Percentiles rank a stretch among this genome's conserved stretches.
Evolutionary conservation across 2,329 filamentous ascomycete genomes (phyloP).

Genomic region (Fusarium nygamai): DNA sequence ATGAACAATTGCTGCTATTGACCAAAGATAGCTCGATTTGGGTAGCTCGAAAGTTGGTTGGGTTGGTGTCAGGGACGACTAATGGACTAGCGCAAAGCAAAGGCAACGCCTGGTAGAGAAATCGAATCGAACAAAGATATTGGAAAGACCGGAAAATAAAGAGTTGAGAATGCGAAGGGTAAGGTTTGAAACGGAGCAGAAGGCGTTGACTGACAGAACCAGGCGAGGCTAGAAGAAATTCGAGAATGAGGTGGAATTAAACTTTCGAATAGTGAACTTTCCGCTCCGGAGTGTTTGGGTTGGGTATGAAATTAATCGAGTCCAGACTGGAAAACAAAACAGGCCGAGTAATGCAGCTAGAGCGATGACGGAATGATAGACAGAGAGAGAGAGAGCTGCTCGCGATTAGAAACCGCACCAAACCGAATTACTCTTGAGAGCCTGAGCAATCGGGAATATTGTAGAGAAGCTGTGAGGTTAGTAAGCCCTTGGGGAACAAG

Average conservation of each 20-base stretch:
- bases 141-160: constrained; percentile 23
- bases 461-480: constrained; percentile 23
- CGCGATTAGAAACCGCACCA: background rate
- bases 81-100: constrained; percentile 15
- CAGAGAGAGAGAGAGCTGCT: background rate
- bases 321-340: constrained; percentile 8
- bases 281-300: background rate
- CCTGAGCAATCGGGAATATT: background rate
- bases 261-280: constrained; percentile 17
- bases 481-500: constrained; percentile 19
- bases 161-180: constrained; percentile 5
- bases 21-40: constrained; percentile 30
- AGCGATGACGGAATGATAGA: constrained; percentile 27
- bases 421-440: constrained; percentile 2
- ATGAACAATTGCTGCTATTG: constrained; percentile 34
- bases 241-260: constrained; percentile 20
- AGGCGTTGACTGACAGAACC: constrained; percentile 18
- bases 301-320: background rate
- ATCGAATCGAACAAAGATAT: constrained; percentile 5
- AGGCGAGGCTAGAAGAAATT: constrained; percentile 3
- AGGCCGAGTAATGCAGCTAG: background rate
- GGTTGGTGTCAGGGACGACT: constrained; percentile 25
- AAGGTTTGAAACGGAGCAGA: constrained; percentile 22
- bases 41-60: constrained; percentile 25
- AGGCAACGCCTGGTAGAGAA: constrained; percentile 14